Conservation (phyloP, 1,139 yeast genomes). For the Blastobotrys illinoisensis region DNA sequence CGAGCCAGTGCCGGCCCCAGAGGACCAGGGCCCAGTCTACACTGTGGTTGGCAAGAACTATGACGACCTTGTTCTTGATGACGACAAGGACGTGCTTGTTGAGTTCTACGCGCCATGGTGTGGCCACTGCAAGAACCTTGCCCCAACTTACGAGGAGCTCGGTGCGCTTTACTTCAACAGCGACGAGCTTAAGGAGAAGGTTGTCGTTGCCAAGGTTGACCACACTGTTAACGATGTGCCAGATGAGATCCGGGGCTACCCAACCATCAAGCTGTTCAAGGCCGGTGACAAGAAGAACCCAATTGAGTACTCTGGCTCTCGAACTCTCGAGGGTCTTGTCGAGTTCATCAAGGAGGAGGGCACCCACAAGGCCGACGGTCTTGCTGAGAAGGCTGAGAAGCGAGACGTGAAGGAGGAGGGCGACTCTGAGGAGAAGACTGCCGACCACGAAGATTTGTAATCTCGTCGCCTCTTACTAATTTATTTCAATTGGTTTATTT, state of each 20-base stretch:
- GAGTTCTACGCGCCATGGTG: slow-evolving; percentile 99
- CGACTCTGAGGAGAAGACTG: neutral
- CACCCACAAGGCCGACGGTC: slow-evolving; percentile 51
- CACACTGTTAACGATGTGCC: slow-evolving; percentile 87
- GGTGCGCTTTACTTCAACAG: slow-evolving; percentile 60
- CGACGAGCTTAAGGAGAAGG: slow-evolving; percentile 39
- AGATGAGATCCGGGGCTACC: slow-evolving; percentile 81
- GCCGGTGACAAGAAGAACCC: slow-evolving; percentile 83
- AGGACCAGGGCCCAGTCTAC: slow-evolving; percentile 64
- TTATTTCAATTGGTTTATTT: neutral
- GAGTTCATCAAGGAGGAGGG: slow-evolving; percentile 66
- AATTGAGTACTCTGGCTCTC: slow-evolving; percentile 58
- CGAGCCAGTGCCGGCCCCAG: slow-evolving; percentile 66
- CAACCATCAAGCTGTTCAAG: slow-evolving; percentile 87
- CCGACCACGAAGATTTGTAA: neutral
- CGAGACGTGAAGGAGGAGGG: neutral
- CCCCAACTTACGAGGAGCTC: slow-evolving; percentile 86
- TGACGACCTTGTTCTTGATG: slow-evolving; percentile 61
- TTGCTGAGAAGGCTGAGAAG: neutral
- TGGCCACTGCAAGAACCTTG: slow-evolving; percentile 95
- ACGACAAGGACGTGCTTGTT: slow-evolving; percentile 77
- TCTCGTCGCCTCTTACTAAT: neutral
- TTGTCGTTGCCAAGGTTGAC: slow-evolving; percentile 79
- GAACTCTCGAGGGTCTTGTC: slow-evolving; percentile 70
- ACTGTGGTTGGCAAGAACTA: slow-evolving; percentile 84